These are phyloP conservation scores for Torulaspora maleeae DNA, from an alignment of 805 yeast species.

Conservation along the genomic window DNA sequence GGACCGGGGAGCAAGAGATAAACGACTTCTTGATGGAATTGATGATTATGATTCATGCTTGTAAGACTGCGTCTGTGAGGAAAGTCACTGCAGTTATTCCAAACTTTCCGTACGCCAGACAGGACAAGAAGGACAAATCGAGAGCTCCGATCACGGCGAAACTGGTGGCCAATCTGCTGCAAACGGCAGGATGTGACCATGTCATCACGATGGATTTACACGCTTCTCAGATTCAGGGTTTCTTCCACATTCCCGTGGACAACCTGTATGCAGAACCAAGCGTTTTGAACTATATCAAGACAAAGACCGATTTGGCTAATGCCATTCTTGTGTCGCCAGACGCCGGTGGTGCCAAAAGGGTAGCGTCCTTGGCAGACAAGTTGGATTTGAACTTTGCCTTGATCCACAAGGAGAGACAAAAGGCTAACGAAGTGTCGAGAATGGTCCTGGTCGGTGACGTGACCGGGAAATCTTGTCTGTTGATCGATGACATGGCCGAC, in stretches of 20 bases:
- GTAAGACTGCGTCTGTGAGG: conserved; percentile 93
- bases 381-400: conserved; percentile 90
- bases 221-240: conserved; percentile 97
- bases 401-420: conserved; percentile 92
- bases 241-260: conserved; percentile 92
- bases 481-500: conserved; percentile 97
- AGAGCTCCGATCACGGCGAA: conserved; percentile 97
- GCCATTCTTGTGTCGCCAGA: conserved; percentile 91
- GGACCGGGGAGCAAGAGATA: conserved; percentile 66
- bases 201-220: conserved; percentile 96
- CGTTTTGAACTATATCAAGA: conserved; percentile 74
- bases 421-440: conserved; percentile 89
- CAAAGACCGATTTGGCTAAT: conserved; percentile 49
- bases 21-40: conserved; percentile 87
- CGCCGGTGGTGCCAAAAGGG: conserved; percentile 98
- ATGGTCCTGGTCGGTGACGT: conserved; percentile 98
- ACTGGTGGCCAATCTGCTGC: conserved; percentile 82
- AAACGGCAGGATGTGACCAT: conserved; percentile 93
- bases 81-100: conserved; percentile 93
- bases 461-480: conserved; percentile 68
- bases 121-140: conserved; percentile 92
- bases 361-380: conserved; percentile 88
- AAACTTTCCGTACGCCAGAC: conserved; percentile 94
- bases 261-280: conserved; percentile 93
- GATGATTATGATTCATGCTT: conserved; percentile 85